Conservation (phyloP, 2,329 filamentous ascomycete species). For the Fusarium falciforme region DNA sequence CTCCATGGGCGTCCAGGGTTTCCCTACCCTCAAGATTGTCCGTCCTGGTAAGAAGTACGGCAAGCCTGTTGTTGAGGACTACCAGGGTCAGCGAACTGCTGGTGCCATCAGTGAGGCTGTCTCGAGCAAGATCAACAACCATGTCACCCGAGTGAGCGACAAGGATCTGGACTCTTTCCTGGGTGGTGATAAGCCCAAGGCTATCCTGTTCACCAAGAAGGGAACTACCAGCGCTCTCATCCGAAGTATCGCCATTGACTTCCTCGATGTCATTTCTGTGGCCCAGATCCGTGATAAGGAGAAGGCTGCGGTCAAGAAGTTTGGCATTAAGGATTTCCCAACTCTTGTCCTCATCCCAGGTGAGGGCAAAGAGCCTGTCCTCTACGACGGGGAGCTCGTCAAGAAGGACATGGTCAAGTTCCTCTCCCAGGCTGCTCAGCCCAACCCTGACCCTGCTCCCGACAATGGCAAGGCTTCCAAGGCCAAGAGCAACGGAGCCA, state of each 20-base stretch:
- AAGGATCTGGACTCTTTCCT: constrained; percentile 84
- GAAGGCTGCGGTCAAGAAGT: constrained; percentile 75
- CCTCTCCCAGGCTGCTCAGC: constrained; percentile 79
- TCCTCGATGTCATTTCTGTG: constrained; percentile 80
- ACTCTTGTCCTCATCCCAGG: constrained; percentile 83
- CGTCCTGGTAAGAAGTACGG: constrained; percentile 83
- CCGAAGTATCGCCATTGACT: constrained; percentile 90
- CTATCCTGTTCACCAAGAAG: constrained; percentile 93
- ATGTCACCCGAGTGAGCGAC: constrained; percentile 84
- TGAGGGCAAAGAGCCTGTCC: constrained; percentile 72
- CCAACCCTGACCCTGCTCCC: constrained; percentile 78
- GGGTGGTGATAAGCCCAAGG: constrained; percentile 79
- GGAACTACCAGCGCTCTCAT: constrained; percentile 86
- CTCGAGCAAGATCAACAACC: constrained; percentile 88
- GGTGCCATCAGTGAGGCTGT: constrained; percentile 90
- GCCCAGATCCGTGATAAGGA: constrained; percentile 90
- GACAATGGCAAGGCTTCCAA: constrained; percentile 53
- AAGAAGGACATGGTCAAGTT: constrained; percentile 86
- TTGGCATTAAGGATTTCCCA: constrained; percentile 82
- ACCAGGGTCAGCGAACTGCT: constrained; percentile 85
- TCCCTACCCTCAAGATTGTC: constrained; percentile 95
- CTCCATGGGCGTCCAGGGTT: constrained; percentile 88
- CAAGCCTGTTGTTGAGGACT: constrained; percentile 88
- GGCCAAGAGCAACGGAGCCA: constrained; percentile 53
- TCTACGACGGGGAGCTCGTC: constrained; percentile 86